Conservation (phyloP, 805 yeast genomes). For the Candida taoyuanica region DNA sequence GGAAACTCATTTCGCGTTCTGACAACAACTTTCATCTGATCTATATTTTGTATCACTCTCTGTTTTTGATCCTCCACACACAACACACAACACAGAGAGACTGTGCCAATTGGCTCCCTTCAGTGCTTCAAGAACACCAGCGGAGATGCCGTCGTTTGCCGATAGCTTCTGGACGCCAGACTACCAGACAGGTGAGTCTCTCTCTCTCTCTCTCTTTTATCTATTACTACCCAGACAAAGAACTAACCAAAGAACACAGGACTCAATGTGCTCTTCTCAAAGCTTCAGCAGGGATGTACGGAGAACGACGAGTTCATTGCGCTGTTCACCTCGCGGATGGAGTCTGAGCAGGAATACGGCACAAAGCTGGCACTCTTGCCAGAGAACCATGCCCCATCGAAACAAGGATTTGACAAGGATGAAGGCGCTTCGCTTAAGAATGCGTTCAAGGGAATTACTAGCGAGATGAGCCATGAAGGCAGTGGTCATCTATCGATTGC, state of each 20-base stretch:
- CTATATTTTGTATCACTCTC: no score
- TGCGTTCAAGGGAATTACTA: slow-evolving; percentile 54
- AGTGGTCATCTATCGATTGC: slow-evolving; percentile 57
- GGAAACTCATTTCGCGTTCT: neutral
- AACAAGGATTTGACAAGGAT: slow-evolving; percentile 43
- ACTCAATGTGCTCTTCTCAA: slow-evolving; percentile 44
- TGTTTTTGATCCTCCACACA: slow-evolving; percentile 1
- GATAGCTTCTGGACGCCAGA: slow-evolving; percentile 77
- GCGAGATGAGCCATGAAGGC: slow-evolving; percentile 56
- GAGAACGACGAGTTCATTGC: slow-evolving; percentile 69
- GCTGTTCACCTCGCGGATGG: slow-evolving; percentile 65
- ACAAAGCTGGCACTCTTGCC: slow-evolving; percentile 41
- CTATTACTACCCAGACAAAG: neutral
- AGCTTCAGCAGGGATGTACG: slow-evolving; percentile 54
- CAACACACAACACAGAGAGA: neutral
- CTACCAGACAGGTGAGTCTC: slow-evolving; percentile 42
- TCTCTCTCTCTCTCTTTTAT: neutral
- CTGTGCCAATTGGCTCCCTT: neutral
- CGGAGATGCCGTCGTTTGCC: slow-evolving; percentile 51
- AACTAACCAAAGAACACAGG: slow-evolving; percentile 29
- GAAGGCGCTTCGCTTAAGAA: slow-evolving; percentile 64
- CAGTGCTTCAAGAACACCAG: no score
- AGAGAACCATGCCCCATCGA: slow-evolving; percentile 32
- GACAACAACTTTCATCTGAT: no score
- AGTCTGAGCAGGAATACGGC: slow-evolving; percentile 66